Evolutionary conservation across 208 protist genomes (phyloP).

Genomic region (Jaenimonas drosophilae): DNA sequence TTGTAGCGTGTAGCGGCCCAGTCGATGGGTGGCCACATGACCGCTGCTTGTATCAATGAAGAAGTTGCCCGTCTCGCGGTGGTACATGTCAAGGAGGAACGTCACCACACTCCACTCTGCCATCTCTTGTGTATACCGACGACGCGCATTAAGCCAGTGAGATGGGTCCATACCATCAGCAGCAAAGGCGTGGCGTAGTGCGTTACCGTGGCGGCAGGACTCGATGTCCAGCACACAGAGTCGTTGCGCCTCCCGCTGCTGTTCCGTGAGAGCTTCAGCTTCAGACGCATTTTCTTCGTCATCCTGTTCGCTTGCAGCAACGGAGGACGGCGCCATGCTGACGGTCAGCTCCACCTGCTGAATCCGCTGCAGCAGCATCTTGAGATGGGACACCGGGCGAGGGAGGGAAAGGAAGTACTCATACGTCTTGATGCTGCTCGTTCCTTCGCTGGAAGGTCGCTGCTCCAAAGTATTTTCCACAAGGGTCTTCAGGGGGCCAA

Average conservation of each 20-base stretch:
- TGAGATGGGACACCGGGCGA: no score
- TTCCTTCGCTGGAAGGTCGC: no score
- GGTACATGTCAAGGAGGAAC: conserved; percentile 58
- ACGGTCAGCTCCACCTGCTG: no score
- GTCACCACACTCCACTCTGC: conserved; percentile 76
- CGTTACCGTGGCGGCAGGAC: conserved; percentile 20
- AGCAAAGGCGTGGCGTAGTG: conserved; percentile 36
- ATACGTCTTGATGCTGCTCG: no score
- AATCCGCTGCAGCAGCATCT: no score
- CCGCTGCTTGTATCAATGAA: conserved; percentile 62
- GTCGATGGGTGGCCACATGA: conserved; percentile 52
- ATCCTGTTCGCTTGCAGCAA: neutral
- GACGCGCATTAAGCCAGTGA: conserved; percentile 43
- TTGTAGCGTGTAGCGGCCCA: conserved; percentile 59
- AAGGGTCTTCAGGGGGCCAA: no score
- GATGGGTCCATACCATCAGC: conserved; percentile 27
- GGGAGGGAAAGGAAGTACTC: no score
- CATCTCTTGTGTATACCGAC: conserved; percentile 52
- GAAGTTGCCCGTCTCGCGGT: conserved; percentile 43
- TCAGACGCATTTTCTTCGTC: neutral
- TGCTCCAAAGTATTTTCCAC: no score
- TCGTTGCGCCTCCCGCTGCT: no score
- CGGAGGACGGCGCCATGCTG: no score
- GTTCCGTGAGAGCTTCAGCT: no score
- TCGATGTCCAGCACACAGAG: no score